Conservation (phyloP, 2,329 filamentous ascomycete species). For the Botrytis aclada region DNA sequence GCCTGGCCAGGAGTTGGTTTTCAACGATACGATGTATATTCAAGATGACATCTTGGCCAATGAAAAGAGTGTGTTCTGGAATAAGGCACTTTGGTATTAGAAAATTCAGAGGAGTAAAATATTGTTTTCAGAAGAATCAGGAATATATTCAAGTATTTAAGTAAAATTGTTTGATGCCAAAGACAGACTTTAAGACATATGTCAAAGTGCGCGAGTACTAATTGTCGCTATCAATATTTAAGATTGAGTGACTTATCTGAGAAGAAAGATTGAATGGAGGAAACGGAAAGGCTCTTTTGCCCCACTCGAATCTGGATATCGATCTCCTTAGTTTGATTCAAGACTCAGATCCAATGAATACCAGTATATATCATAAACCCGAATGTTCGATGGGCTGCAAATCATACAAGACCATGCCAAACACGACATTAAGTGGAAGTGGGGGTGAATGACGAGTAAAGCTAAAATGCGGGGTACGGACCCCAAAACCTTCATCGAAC, state of each 20-base stretch:
- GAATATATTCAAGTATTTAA: neutral
- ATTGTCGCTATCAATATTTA: neutral
- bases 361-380: too few relatives aligned
- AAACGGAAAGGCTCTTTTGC: neutral
- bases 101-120: too few relatives aligned
- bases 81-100: slow-evolving; percentile 7
- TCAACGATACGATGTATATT: slow-evolving; percentile 4
- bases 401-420: neutral
- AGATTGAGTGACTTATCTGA: too few relatives aligned
- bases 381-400: too few relatives aligned
- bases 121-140: neutral
- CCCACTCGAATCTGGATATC: too few relatives aligned
- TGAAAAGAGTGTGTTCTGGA: neutral
- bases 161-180: neutral
- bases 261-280: too few relatives aligned
- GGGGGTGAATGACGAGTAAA: neutral
- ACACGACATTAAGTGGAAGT: neutral
- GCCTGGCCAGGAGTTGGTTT: neutral
- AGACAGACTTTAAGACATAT: accelerated
- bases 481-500: neutral
- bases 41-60: neutral
- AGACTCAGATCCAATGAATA: neutral
- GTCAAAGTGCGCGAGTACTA: accelerated
- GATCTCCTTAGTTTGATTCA: neutral
- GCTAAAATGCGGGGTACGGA: neutral